phyloP scores from a whole-genome alignment of 176 grass and related monocot species.

The Oryza australiensis region DNA sequence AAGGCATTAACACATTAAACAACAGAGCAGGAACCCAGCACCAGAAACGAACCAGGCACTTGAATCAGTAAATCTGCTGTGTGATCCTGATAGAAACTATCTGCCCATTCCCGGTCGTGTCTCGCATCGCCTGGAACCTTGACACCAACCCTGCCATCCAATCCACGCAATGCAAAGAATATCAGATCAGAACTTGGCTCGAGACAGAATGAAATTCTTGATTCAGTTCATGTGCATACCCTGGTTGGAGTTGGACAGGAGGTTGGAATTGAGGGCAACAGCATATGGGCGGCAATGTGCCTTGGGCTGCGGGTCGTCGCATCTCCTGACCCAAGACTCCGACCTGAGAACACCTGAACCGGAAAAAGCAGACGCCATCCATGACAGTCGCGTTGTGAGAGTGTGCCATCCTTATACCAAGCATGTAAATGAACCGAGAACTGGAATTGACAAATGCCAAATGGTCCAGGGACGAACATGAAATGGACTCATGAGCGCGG shows the following conservation, averaged over 20 bases:
- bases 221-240: constrained; percentile 35
- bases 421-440: neutral
- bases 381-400: neutral
- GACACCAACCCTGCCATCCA: constrained; percentile 54
- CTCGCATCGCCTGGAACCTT: constrained; percentile 66
- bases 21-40: constrained; percentile 18
- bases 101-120: constrained; percentile 46
- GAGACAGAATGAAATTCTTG: neutral
- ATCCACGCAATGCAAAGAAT: neutral
- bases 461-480: constrained; percentile 43
- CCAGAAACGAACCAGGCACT: constrained; percentile 26
- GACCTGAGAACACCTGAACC: constrained; percentile 40
- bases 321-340: constrained; percentile 53
- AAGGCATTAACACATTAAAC: constrained; percentile 32
- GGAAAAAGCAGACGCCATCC: neutral
- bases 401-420: neutral
- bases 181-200: constrained; percentile 23
- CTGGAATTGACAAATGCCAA: constrained; percentile 14
- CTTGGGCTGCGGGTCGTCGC: constrained; percentile 50
- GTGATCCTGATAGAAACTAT: constrained; percentile 81
- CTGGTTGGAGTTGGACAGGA: constrained; percentile 54
- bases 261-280: constrained; percentile 77
- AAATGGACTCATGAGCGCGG: constrained; percentile 21
- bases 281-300: constrained; percentile 37
- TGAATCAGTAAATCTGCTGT: constrained; percentile 62